These are phyloP conservation scores for Neonectria coccinea DNA, from an alignment of 2,329 filamentous ascomycete species.

Conservation along the genomic window DNA sequence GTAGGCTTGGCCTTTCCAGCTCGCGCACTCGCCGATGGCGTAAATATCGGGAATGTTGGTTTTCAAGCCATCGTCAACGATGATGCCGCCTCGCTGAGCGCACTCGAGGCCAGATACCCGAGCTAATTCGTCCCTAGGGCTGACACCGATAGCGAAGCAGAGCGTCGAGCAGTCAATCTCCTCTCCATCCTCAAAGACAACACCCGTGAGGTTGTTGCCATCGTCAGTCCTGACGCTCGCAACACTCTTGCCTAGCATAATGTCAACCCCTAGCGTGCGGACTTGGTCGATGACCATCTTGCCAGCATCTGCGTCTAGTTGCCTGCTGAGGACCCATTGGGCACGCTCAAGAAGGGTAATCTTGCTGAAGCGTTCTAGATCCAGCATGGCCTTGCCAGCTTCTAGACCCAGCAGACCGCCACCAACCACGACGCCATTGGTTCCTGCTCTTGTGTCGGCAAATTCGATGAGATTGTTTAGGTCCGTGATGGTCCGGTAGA, in stretches of 20 bases:
- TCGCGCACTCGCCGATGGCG: slow-evolving; percentile 91
- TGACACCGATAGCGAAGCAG: slow-evolving; percentile 91
- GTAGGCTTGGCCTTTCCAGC: slow-evolving; percentile 88
- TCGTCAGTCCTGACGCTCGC: slow-evolving; percentile 76
- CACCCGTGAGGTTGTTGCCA: slow-evolving; percentile 75
- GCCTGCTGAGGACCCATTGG: slow-evolving; percentile 83
- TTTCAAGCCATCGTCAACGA: slow-evolving; percentile 74
- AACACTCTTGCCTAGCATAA: slow-evolving; percentile 82
- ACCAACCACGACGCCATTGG: slow-evolving; percentile 81
- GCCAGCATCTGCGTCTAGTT: slow-evolving; percentile 85
- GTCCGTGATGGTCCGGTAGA: slow-evolving; percentile 89
- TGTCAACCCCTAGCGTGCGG: slow-evolving; percentile 79
- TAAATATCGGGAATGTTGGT: slow-evolving; percentile 82
- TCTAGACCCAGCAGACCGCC: slow-evolving; percentile 88
- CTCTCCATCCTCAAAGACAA: slow-evolving; percentile 85
- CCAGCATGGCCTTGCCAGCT: slow-evolving; percentile 92
- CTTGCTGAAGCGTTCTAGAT: slow-evolving; percentile 78
- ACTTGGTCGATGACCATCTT: slow-evolving; percentile 86
- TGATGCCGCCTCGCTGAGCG: slow-evolving; percentile 78
- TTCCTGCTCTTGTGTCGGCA: slow-evolving; percentile 73
- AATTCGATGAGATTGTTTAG: slow-evolving; percentile 81
- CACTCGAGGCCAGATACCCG: slow-evolving; percentile 76
- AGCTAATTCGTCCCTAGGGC: slow-evolving; percentile 82
- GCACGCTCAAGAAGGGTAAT: slow-evolving; percentile 87
- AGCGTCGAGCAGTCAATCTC: slow-evolving; percentile 81